These are phyloP conservation scores for Coprinopsis sp. DNA, from an alignment of 768 basidiomycete species.

Conservation along the genomic window DNA sequence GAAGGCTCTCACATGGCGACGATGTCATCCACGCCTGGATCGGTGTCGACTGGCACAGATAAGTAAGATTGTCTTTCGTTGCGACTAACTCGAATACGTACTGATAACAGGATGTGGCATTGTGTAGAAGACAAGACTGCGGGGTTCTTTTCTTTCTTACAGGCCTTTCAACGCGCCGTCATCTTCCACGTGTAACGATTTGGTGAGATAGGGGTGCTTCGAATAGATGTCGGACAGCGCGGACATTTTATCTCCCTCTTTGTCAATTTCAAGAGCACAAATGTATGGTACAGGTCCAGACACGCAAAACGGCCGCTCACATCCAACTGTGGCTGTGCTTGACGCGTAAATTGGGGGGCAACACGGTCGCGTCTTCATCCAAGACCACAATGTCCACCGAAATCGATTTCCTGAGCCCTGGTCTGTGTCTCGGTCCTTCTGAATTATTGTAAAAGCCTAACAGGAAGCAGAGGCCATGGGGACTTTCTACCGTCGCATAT, in stretches of 20 bases:
- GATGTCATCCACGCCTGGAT: constrained; percentile 82
- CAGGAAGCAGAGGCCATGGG: constrained; percentile 40
- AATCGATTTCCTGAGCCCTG: constrained; percentile 9
- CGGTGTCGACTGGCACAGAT: constrained; percentile 85
- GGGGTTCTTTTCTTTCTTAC: too few species aligned
- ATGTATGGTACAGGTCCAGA: too few species aligned
- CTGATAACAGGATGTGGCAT: too few species aligned
- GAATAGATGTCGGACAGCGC: too few species aligned
- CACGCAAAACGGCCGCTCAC: neutral
- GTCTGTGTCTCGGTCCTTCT: neutral
- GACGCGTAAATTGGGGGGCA: neutral
- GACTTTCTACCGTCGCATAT: constrained; percentile 82
- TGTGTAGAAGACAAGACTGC: too few species aligned
- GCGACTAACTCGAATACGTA: too few species aligned
- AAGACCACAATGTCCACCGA: constrained; percentile 3
- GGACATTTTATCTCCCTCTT: too few species aligned
- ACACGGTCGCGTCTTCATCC: neutral
- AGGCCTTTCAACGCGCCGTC: too few species aligned
- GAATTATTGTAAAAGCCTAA: neutral
- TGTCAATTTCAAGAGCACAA: too few species aligned
- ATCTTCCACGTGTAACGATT: too few species aligned
- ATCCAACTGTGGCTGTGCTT: constrained; percentile 1
- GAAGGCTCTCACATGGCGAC: constrained; percentile 55
- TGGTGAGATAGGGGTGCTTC: too few species aligned
- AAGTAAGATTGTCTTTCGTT: too few species aligned